A percentile compares a stretch with the other conserved stretches of the same genome.
Conservation (phyloP, 257 asterid species). For the Gardenia jasminoides region DNA sequence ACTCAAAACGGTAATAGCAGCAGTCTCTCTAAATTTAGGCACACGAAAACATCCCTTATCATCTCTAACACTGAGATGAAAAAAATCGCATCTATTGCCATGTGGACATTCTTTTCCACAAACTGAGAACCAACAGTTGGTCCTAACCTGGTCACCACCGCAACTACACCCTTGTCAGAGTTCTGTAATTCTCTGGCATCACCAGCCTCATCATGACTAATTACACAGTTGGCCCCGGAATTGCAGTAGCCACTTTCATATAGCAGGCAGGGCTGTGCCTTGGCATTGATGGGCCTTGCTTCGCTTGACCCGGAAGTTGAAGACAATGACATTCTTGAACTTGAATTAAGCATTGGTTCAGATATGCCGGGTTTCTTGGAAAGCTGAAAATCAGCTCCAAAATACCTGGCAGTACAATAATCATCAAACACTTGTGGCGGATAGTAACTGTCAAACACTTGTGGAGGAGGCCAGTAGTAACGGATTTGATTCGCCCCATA, state of each 20-base stretch:
- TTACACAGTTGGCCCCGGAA: slow-evolving; percentile 41
- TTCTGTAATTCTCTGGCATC: slow-evolving; percentile 7
- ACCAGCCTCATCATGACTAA: slow-evolving; percentile 31
- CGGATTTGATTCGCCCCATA: neutral
- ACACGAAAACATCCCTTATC: neutral
- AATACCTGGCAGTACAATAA: neutral
- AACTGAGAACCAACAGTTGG: slow-evolving; percentile 19
- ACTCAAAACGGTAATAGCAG: slow-evolving; percentile 17
- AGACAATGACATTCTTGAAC: slow-evolving; percentile 14
- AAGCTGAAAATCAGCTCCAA: slow-evolving; percentile 3
- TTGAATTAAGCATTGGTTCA: neutral
- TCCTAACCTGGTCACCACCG: neutral
- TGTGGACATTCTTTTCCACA: slow-evolving; percentile 37
- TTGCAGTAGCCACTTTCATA: slow-evolving; percentile 42
- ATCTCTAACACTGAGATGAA: slow-evolving; percentile 23
- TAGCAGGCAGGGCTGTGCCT: slow-evolving; percentile 30
- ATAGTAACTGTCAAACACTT: too few relatives aligned
- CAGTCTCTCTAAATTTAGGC: slow-evolving; percentile 10
- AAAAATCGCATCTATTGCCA: slow-evolving; percentile 34
- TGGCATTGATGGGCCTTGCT: slow-evolving; percentile 7
- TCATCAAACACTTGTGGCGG: slow-evolving; percentile 2
- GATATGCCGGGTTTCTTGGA: slow-evolving; percentile 25
- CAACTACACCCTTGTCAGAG: neutral
- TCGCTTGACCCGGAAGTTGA: slow-evolving; percentile 23
- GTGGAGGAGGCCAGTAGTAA: neutral